A percentile compares a stretch with the other conserved stretches of the same genome.
Evolutionary conservation across 805 yeast species (phyloP).

Genomic region (Zygoascus biomembranicola): DNA sequence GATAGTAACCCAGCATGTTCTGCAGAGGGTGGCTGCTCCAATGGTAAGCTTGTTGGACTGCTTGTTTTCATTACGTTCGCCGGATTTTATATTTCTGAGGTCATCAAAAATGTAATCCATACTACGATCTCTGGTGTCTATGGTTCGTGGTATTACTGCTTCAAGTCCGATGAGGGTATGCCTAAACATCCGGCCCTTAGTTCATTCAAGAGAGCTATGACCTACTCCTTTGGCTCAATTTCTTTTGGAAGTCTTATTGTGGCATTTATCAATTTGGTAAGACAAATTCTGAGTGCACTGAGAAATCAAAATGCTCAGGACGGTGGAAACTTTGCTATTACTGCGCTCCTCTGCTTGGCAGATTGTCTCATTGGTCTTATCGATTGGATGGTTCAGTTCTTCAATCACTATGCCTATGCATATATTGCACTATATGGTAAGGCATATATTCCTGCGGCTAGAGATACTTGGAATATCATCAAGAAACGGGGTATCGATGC

Average conservation of each 20-base stretch:
- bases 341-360: conserved; percentile 43
- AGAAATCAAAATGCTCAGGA: conserved; percentile 45
- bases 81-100: conserved; percentile 78
- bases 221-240: conserved; percentile 84
- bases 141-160: conserved; percentile 87
- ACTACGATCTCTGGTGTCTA: conserved; percentile 75
- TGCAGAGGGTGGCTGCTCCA: conserved; percentile 46
- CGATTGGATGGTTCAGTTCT: conserved; percentile 76
- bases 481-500: conserved; percentile 79
- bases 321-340: conserved; percentile 45
- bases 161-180: conserved; percentile 65
- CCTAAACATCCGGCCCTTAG: conserved; percentile 76
- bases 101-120: conserved; percentile 70
- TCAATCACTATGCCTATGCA: conserved; percentile 85
- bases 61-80: conserved; percentile 71
- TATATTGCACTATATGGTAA: conserved; percentile 83
- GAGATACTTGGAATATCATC: conserved; percentile 71
- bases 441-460: conserved; percentile 64
- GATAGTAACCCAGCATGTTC: conserved; percentile 41
- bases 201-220: conserved; percentile 69
- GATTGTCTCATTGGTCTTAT: conserved; percentile 49
- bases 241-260: conserved; percentile 77
- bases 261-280: conserved; percentile 58
- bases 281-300: conserved; percentile 44
- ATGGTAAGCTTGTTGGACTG: conserved; percentile 56